Conservation (phyloP, 331 rosid genomes). For the Cydonia oblonga region DNA sequence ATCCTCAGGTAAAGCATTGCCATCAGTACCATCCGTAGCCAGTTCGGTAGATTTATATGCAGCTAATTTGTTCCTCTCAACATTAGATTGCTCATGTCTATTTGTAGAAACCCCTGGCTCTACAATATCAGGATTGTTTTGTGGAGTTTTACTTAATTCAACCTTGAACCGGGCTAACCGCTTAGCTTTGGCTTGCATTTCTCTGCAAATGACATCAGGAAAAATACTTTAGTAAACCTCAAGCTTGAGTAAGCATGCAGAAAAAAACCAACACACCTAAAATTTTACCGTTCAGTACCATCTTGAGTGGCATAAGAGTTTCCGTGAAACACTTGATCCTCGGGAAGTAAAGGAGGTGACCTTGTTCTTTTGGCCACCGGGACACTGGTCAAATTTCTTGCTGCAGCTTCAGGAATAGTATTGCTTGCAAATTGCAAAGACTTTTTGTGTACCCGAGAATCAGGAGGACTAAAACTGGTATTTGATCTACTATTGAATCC, state of each 20-base stretch:
- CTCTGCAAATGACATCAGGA: slow-evolving; percentile 36
- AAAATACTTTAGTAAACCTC: neutral
- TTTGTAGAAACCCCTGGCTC: slow-evolving; percentile 33
- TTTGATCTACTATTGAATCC: slow-evolving; percentile 28
- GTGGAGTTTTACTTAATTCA: slow-evolving; percentile 52
- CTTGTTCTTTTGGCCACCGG: slow-evolving; percentile 60
- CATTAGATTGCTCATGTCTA: slow-evolving; percentile 25
- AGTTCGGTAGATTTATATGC: slow-evolving; percentile 31
- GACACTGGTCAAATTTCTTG: slow-evolving; percentile 27
- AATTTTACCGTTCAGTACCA: slow-evolving; percentile 61
- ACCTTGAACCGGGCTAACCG: slow-evolving; percentile 84
- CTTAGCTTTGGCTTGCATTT: slow-evolving; percentile 84
- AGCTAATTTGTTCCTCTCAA: slow-evolving; percentile 33
- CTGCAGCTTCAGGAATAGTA: slow-evolving; percentile 27
- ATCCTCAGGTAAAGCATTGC: slow-evolving; percentile 34
- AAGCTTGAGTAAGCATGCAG: slow-evolving; percentile 1
- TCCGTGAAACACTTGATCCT: slow-evolving; percentile 34
- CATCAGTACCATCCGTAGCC: slow-evolving; percentile 30
- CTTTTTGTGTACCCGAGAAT: slow-evolving; percentile 27
- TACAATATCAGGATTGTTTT: slow-evolving; percentile 26
- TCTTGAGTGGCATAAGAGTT: slow-evolving; percentile 36
- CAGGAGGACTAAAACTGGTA: slow-evolving; percentile 22
- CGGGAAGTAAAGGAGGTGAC: slow-evolving; percentile 51
- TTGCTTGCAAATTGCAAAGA: slow-evolving; percentile 21
- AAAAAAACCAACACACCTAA: slow-evolving; percentile 11